Percentiles rank a stretch among this genome's conserved stretches.
Evolutionary conservation across 371 early-diverging fungal species (phyloP).

Genomic region (Conidiobolus incongruus): DNA sequence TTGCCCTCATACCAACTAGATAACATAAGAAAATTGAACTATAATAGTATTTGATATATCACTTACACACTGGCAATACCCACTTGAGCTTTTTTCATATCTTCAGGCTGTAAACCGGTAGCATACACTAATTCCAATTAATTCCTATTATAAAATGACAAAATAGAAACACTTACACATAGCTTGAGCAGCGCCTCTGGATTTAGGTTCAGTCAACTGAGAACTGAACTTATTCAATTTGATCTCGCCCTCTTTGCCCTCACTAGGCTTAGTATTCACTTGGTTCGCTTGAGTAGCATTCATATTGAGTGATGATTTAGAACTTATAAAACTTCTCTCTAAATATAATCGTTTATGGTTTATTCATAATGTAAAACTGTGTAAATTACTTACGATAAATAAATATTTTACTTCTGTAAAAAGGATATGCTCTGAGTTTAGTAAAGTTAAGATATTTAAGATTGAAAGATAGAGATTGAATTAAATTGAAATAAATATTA

Average conservation of each 20-base stretch:
- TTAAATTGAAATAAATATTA: no score
- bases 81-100: conserved; percentile 74
- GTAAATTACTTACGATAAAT: no score
- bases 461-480: no score
- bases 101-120: conserved; percentile 60
- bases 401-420: no score
- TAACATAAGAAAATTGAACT: not conserved
- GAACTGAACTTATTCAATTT: conserved; percentile 52
- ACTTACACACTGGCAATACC: conserved; percentile 80
- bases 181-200: conserved; percentile 89
- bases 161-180: conserved; percentile 47
- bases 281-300: no score
- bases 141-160: not conserved
- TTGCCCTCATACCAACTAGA: conserved; percentile 95
- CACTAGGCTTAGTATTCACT: not conserved
- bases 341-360: no score
- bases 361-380: no score
- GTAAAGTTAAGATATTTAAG: no score
- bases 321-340: no score
- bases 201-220: conserved; percentile 77
- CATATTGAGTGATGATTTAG: no score
- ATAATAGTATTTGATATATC: no score
- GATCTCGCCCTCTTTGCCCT: not conserved
- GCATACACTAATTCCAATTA: conserved; percentile 57
- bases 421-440: no score